Evolutionary conservation across 805 yeast genomes (phyloP).

Genomic region (Phaffomyces antillensis): DNA sequence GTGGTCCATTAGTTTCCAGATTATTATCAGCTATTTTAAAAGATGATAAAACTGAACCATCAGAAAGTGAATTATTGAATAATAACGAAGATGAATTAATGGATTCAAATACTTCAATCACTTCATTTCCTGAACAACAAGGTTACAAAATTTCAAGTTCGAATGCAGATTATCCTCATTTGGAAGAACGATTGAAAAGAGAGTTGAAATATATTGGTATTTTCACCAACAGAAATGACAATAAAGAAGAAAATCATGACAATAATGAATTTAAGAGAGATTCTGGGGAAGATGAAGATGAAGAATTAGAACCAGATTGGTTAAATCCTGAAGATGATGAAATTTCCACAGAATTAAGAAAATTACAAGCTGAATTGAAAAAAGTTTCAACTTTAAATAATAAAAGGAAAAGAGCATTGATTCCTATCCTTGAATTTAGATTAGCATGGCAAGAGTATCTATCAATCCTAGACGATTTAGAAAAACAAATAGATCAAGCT

Average conservation of each 20-base stretch:
- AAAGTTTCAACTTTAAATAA: conserved; percentile 57
- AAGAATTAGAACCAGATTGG: conserved; percentile 47
- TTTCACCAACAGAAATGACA: conserved; percentile 46
- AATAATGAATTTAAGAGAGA: conserved; percentile 6
- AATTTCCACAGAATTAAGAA: conserved; percentile 74
- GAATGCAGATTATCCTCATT: conserved; percentile 61
- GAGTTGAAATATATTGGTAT: conserved; percentile 90
- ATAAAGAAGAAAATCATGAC: conserved; percentile 16
- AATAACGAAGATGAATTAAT: conserved; percentile 21
- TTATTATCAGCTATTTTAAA: conserved; percentile 72
- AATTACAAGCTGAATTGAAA: conserved; percentile 60
- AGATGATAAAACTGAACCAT: conserved; percentile 23
- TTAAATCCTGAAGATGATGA: conserved; percentile 87
- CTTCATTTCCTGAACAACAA: conserved; percentile 33
- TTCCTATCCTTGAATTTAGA: conserved; percentile 77
- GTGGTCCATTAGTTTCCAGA: conserved; percentile 88
- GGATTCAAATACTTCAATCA: conserved; percentile 19
- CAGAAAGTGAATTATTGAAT: conserved; percentile 7
- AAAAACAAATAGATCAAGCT: conserved; percentile 94
- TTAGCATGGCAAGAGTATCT: conserved; percentile 93
- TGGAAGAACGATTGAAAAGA: conserved; percentile 82
- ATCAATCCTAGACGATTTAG: conserved; percentile 85
- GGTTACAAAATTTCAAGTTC: conserved; percentile 40
- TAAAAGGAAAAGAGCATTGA: conserved; percentile 53
- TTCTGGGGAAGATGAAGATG: conserved; percentile 14